These are phyloP conservation scores for Coprinopsis sp. DNA, from an alignment of 768 basidiomycete genomes.

Conservation along the genomic window DNA sequence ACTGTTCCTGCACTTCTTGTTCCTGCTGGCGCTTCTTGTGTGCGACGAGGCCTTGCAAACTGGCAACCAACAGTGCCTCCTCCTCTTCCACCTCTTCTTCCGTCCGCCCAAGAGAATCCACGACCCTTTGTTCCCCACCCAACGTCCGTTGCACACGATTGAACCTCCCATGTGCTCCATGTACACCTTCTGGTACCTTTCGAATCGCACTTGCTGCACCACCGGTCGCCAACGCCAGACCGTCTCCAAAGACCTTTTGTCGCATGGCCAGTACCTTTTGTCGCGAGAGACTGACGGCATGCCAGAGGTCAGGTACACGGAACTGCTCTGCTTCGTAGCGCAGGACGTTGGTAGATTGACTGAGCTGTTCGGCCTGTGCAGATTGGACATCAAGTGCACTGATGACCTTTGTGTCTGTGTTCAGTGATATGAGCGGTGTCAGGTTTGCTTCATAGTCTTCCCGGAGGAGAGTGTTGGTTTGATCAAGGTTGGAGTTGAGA, in stretches of 20 bases:
- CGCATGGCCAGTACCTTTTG: constrained; percentile 61
- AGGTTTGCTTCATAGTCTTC: constrained; percentile 54
- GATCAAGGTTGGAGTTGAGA: constrained; percentile 48
- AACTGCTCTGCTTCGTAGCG: constrained; percentile 72
- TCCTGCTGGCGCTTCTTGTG: too few species aligned
- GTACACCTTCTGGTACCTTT: constrained; percentile 43
- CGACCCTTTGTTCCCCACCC: constrained; percentile 55
- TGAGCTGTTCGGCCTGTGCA: constrained; percentile 45
- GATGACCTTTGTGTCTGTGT: constrained; percentile 41
- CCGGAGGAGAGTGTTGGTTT: constrained; percentile 53
- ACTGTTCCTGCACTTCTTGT: too few species aligned
- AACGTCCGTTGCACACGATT: constrained; percentile 68
- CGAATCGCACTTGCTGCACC: constrained; percentile 34
- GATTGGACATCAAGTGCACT: constrained; percentile 47
- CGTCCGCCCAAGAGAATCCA: constrained; percentile 66
- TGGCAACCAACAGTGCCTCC: constrained; percentile 29
- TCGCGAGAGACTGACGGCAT: constrained; percentile 54
- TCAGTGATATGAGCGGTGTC: constrained; percentile 42
- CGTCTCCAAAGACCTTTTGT: constrained; percentile 57
- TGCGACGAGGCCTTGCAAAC: too few species aligned
- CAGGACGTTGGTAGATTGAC: constrained; percentile 61
- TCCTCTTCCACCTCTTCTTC: constrained; percentile 79
- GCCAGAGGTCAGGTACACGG: constrained; percentile 61
- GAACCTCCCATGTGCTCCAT: constrained; percentile 55
- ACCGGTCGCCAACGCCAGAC: neutral